Conservation (phyloP, 305 asterid species). For the Solanum hybrid region DNA sequence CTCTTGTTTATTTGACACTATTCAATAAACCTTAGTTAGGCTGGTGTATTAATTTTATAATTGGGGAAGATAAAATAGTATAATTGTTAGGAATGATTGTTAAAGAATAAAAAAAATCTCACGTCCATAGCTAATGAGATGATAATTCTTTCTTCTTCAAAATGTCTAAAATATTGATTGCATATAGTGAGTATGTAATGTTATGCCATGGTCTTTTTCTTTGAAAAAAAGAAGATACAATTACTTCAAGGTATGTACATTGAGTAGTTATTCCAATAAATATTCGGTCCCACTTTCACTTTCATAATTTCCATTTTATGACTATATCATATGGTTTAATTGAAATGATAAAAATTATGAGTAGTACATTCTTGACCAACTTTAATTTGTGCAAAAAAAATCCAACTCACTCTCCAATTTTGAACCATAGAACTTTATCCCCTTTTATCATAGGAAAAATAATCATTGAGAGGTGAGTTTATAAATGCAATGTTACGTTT, state of each 20-base stretch:
- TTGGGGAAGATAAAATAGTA: background rate
- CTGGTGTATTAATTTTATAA: background rate
- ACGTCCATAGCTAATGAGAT: too few relatives aligned
- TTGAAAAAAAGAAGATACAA: too few relatives aligned
- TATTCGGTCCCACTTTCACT: background rate
- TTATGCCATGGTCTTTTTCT: too few relatives aligned
- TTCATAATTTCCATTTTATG: background rate
- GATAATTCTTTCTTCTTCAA: too few relatives aligned
- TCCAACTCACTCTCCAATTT: background rate
- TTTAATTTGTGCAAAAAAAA: background rate
- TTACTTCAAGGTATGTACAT: too few relatives aligned
- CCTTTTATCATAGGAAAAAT: background rate
- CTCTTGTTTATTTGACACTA: background rate
- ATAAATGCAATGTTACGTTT: background rate
- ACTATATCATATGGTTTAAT: background rate
- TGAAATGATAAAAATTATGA: background rate
- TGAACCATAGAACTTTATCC: background rate
- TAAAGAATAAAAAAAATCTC: too few relatives aligned
- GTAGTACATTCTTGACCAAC: background rate
- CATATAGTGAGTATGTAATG: too few relatives aligned
- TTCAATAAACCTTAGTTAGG: background rate
- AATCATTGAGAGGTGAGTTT: background rate
- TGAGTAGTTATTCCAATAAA: background rate
- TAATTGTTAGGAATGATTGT: background rate
- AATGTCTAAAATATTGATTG: too few relatives aligned